Conservation (phyloP, 352 stramenopile genomes). For the Globisporangium abappressorium region DNA sequence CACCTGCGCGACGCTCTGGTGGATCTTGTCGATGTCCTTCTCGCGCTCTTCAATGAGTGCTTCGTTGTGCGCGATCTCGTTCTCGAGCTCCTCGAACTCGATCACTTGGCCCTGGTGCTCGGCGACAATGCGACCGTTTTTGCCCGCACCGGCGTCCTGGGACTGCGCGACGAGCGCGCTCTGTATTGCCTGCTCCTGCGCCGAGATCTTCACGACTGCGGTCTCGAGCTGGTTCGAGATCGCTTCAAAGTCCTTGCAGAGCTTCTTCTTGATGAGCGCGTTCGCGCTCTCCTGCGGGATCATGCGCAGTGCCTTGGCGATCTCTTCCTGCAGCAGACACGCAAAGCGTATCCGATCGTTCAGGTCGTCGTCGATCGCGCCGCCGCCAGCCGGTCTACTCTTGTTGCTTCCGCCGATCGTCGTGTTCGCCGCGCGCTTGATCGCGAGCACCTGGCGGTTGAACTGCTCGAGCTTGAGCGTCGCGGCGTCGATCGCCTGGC, state of each 20-base stretch:
- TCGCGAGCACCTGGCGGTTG: slow-evolving; percentile 75
- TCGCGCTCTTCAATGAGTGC: slow-evolving; percentile 88
- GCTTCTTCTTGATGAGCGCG: slow-evolving; percentile 74
- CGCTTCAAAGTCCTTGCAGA: slow-evolving; percentile 79
- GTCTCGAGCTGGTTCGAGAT: slow-evolving; percentile 75
- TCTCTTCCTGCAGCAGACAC: slow-evolving; percentile 80
- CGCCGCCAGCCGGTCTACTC: not conserved
- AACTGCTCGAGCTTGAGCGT: slow-evolving; percentile 84
- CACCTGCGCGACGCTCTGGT: slow-evolving; percentile 87
- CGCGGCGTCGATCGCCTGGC: slow-evolving; percentile 61
- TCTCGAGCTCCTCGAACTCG: slow-evolving; percentile 79
- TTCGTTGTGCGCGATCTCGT: slow-evolving; percentile 86
- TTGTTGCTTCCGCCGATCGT: slow-evolving; percentile 6
- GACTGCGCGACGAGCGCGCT: slow-evolving; percentile 30
- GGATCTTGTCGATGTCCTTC: slow-evolving; percentile 85
- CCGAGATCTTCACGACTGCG: slow-evolving; percentile 59
- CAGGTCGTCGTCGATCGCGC: slow-evolving; percentile 65
- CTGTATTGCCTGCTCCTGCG: slow-evolving; percentile 62
- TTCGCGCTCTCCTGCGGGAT: slow-evolving; percentile 59
- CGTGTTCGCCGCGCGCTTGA: slow-evolving; percentile 54
- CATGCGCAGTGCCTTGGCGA: slow-evolving; percentile 53
- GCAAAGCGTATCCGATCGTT: slow-evolving; percentile 84
- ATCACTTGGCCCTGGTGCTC: slow-evolving; percentile 75
- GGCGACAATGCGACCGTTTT: slow-evolving; percentile 47
- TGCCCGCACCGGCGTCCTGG: slow-evolving; percentile 10